Conservation (phyloP, 257 asterid species). For the Capsicum rhomboideum region DNA sequence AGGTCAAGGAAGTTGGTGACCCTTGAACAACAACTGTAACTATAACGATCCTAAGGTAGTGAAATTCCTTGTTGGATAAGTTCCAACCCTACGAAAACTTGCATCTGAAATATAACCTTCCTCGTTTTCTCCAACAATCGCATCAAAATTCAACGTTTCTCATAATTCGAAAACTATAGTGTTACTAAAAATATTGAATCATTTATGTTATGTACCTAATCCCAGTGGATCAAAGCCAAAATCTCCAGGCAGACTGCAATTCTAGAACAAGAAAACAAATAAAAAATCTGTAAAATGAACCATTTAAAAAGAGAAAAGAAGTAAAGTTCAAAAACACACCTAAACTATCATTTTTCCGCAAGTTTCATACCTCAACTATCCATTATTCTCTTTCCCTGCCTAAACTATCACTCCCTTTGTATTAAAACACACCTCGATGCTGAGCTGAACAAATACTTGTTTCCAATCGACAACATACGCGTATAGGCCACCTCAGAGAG, state of each 20-base stretch:
- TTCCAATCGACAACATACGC: background rate
- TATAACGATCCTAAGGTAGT: background rate
- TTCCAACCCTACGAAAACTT: background rate
- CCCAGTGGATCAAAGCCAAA: constrained; percentile 89
- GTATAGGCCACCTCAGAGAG: background rate
- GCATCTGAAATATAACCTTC: background rate
- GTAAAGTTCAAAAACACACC: too few relatives aligned
- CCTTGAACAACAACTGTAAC: background rate
- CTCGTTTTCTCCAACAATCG: background rate
- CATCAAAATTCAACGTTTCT: background rate
- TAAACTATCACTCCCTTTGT: too few relatives aligned
- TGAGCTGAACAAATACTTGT: too few relatives aligned
- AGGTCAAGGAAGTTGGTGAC: background rate
- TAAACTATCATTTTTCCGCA: background rate
- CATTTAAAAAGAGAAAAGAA: background rate
- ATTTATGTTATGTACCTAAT: constrained; percentile 36
- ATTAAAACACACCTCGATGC: background rate
- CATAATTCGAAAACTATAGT: background rate
- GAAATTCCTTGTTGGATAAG: background rate
- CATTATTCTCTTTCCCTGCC: background rate
- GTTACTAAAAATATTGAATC: background rate
- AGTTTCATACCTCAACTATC: background rate
- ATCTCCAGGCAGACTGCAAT: constrained; percentile 77
- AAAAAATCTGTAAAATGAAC: background rate
- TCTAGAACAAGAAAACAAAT: background rate